Base-by-base conservation (phyloP, 441 rosid genomes). In the Gossypium davidsonii region DNA sequence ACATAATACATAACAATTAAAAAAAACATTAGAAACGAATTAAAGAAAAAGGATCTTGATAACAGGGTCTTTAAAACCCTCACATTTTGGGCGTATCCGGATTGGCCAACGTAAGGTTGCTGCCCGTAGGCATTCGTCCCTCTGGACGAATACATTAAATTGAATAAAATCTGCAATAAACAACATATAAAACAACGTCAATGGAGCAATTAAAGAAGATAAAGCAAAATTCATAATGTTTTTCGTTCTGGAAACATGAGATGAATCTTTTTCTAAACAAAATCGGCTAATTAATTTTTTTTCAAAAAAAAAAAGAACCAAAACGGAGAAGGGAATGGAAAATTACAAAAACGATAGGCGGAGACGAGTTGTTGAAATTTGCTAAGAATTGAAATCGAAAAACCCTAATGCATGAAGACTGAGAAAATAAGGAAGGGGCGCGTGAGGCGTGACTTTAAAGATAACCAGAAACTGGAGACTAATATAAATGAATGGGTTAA, bases 51-150 rank as follows among this genome's bases (percentile, higher is more conserved):
- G 8, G 18, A 59, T 3, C 64, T 25, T 59, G 26, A 39, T 37
- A 72, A 3, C 5, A 0, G 12, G 25, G 28, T 23, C 58, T 57
- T 56, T 42, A 60, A 59, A 28, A 14, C 53, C 18, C 97, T 89
- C 79, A 93, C 98, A 79, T 89, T 90, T 77, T 91, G 97, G 39
- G 77, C 81, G 76, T 89, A 95, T 17, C 92, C 92, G 34, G 98
- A 92, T 79, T 93, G 96, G 0, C 87, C 86, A 60, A 86, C 83
- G 67, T 90, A 91, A 1, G 87, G 61, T 66, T 86, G 92, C 71
- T 94, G 97, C 44, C 98, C 98, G 68, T 87, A 91, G 5, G 90
- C 89, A 83, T 78, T 81, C 49, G 78, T 76, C 31, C 95, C 97
- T 87, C 99, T 88, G 26, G 92, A 82, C 10, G 91, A 81, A 82